Conservation (phyloP, 495 filamentous ascomycete genomes). For the Recurvomyces mirabilis region DNA sequence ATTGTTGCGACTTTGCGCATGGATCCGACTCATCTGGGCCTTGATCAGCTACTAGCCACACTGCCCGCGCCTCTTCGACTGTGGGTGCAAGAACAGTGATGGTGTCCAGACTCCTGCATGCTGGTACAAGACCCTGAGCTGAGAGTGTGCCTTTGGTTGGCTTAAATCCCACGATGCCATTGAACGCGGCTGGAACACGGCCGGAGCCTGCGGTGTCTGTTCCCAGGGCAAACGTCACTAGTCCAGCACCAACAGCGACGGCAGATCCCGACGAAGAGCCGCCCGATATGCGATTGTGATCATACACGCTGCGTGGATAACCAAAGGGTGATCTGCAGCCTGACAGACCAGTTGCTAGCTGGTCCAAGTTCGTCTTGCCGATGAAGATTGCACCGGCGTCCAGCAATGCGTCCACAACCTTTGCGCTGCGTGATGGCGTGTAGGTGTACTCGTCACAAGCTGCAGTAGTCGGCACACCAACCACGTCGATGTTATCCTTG, state of each 20-base stretch:
- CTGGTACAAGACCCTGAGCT: conserved; percentile 46
- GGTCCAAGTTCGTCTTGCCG: conserved; percentile 59
- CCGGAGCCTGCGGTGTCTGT: conserved; percentile 60
- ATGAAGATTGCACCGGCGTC: conserved; percentile 47
- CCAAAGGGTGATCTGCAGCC: conserved; percentile 52
- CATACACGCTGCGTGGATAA: conserved; percentile 39
- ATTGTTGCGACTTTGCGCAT: conserved; percentile 39
- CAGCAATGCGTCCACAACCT: conserved; percentile 31
- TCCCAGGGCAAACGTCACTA: conserved; percentile 52
- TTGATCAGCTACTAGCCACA: conserved; percentile 43
- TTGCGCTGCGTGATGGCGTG: conserved; percentile 34
- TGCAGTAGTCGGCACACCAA: conserved; percentile 46
- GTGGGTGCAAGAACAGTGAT: conserved; percentile 45
- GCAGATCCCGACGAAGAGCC: conserved; percentile 53
- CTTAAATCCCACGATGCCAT: conserved; percentile 57
- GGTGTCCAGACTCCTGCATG: conserved; percentile 52
- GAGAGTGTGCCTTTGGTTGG: conserved; percentile 54
- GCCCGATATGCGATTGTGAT: conserved; percentile 47
- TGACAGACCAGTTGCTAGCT: conserved; percentile 52
- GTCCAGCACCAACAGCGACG: conserved; percentile 44
- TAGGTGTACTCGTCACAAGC: conserved; percentile 46
- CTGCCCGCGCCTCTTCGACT: conserved; percentile 40
- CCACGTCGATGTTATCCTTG: conserved; percentile 54
- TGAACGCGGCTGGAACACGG: conserved; percentile 50
- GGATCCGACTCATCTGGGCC: conserved; percentile 43